Evolutionary conservation across 768 basidiomycete species (phyloP), one percentile per base, ranked within the genome.

Genomic region (Suillus spraguei): DNA sequence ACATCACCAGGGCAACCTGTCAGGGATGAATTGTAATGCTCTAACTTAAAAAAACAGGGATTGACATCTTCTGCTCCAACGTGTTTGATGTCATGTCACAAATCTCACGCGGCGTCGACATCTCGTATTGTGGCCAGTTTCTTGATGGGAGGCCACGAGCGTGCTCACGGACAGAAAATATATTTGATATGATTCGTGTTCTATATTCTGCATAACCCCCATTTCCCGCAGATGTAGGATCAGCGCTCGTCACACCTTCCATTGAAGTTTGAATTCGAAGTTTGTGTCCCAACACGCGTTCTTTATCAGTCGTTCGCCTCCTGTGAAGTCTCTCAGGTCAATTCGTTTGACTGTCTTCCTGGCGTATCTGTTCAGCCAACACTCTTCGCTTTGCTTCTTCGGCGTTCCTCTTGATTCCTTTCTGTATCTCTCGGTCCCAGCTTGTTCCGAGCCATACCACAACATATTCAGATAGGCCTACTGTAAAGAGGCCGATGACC

Each of bases 401-500:
- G 24, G 65, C 68, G 62, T 80, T 80, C 38, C 81, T 71, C 41
- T 67, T 64, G 2, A 80, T 71, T 0, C 82, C 81, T 59, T 75
- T 78, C 60, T 67, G 67, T 17, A 85, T 68, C 64, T 84, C 83
- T 33, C 73, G 69, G 32, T 83, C 78, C 83, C 83, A 85, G 60
- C 83, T 68, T 14, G 83, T 85, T 1, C 79, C 80, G 20, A 82
- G 72, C 77, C 83, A 83, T 8, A 91, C 86, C 10, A 86, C 85
- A 6, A 69, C 74, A 62, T 90, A 90, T 74, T 91, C 90, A 24
- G 86, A 82, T 16, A 88, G 65, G 1, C 88, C 90, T n/a, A 92
- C 88, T 3, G 85, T 79, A 68, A 90, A 89, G 6, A 93, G 76
- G 0, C 86, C 91, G 28, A 91, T 78, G 36, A 90, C 89, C 72